These are phyloP conservation scores for Pythium aphanidermatum DNA, from an alignment of 352 stramenopile genomes.

Conservation along the genomic window DNA sequence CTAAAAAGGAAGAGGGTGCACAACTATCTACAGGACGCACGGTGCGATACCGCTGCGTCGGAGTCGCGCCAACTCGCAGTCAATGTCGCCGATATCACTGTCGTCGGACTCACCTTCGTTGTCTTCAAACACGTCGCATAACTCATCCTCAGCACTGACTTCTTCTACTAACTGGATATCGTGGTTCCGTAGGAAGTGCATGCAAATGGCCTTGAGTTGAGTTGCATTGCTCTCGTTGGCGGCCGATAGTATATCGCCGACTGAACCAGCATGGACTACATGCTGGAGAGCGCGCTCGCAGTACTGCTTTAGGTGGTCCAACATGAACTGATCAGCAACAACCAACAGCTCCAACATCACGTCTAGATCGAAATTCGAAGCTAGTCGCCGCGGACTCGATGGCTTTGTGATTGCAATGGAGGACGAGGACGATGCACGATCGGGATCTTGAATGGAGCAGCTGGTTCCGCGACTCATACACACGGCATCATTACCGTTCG, in stretches of 20 bases:
- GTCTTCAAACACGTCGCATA: background rate
- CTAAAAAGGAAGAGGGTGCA: no score
- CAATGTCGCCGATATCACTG: no score
- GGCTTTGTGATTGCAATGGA: constrained; percentile 1
- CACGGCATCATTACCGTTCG: constrained; percentile 16
- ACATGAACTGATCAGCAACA: constrained; percentile 94
- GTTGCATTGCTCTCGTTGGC: constrained; percentile 89
- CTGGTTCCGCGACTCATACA: no score
- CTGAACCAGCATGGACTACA: constrained; percentile 74
- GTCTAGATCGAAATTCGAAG: constrained; percentile 53
- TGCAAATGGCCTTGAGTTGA: constrained; percentile 89
- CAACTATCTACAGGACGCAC: background rate
- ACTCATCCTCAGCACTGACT: constrained; percentile 7
- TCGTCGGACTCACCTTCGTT: constrained; percentile 3
- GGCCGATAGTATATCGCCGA: constrained; percentile 84
- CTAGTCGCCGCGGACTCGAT: constrained; percentile 1
- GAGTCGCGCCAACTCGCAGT: no score
- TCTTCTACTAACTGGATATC: constrained; percentile 19
- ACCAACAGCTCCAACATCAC: constrained; percentile 87
- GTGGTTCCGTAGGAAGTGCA: constrained; percentile 90
- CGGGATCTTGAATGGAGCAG: no score
- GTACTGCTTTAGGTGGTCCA: constrained; percentile 95
- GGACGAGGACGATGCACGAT: no score
- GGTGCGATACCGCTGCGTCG: background rate
- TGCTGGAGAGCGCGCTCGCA: constrained; percentile 88